Conservation (phyloP, 2,329 filamentous ascomycete genomes). For the Aspergillus puulaauensis region DNA sequence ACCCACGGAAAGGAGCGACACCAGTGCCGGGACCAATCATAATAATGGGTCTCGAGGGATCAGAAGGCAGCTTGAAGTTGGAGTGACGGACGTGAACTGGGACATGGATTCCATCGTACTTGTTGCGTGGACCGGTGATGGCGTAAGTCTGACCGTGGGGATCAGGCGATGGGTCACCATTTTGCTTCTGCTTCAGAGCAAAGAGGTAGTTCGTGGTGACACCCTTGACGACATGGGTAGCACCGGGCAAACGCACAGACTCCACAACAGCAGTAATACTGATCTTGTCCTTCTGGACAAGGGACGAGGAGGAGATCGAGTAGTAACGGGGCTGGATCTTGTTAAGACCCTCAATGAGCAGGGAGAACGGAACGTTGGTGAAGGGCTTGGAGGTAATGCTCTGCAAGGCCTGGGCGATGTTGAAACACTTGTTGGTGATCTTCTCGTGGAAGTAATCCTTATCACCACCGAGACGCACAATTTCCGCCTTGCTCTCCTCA, state of each 20-base stretch:
- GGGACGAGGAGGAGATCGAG: conserved; percentile 95
- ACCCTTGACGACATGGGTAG: conserved; percentile 79
- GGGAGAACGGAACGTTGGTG: conserved; percentile 85
- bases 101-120: conserved; percentile 92
- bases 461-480: conserved; percentile 84
- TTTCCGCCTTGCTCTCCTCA: conserved; percentile 80
- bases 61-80: conserved; percentile 98
- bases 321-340: conserved; percentile 99
- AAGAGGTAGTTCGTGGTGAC: conserved; percentile 96
- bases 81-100: conserved; percentile 96
- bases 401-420: conserved; percentile 82
- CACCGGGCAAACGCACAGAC: conserved; percentile 72
- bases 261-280: conserved; percentile 95
- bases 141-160: conserved; percentile 83
- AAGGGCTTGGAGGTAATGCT: conserved; percentile 73
- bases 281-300: conserved; percentile 91
- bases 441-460: conserved; percentile 94
- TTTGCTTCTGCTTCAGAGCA: conserved; percentile 94
- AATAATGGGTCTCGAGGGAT: conserved; percentile 89
- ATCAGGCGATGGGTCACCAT: conserved; percentile 76
- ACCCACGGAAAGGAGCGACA: conserved; percentile 92
- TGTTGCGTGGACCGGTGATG: conserved; percentile 87
- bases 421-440: conserved; percentile 77
- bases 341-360: conserved; percentile 87
- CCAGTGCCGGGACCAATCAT: conserved; percentile 96